Conservation (phyloP, 2,329 filamentous ascomycete genomes). For the Fusarium sp. region DNA sequence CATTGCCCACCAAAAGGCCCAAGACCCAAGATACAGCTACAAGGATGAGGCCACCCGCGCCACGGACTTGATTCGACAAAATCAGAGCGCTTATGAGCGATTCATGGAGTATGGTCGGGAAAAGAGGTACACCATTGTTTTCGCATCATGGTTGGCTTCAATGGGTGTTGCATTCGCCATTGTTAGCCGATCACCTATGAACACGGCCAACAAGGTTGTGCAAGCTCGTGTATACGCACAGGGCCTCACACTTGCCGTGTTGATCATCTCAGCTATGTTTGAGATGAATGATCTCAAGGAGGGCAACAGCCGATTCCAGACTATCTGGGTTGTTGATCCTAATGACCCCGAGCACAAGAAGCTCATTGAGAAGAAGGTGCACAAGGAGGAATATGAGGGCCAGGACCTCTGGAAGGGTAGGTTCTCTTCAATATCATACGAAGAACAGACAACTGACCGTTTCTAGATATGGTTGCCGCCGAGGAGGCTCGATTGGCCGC, state of each 20-base stretch:
- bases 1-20: constrained; percentile 72
- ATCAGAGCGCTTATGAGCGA: constrained; percentile 69
- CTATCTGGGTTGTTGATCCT: constrained; percentile 82
- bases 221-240: constrained; percentile 67
- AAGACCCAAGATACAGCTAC: constrained; percentile 76
- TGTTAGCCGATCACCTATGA: constrained; percentile 62
- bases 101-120: constrained; percentile 78
- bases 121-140: constrained; percentile 89
- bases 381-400: constrained; percentile 86
- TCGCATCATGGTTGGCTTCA: constrained; percentile 82
- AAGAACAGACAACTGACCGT: not conserved
- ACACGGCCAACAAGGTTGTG: not conserved
- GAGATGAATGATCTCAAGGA: constrained; percentile 81
- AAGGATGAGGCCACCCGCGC: constrained; percentile 50
- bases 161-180: constrained; percentile 80
- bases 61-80: constrained; percentile 63
- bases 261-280: constrained; percentile 84
- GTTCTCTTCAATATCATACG: constrained; percentile 35
- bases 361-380: constrained; percentile 85
- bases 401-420: constrained; percentile 93
- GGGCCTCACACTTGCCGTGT: constrained; percentile 84
- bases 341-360: constrained; percentile 83
- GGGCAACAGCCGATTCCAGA: constrained; percentile 84
- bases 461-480: not conserved
- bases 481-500: not conserved